These are phyloP conservation scores for Pichia sp. DNA, from an alignment of 1,139 yeast species.

Conservation along the genomic window DNA sequence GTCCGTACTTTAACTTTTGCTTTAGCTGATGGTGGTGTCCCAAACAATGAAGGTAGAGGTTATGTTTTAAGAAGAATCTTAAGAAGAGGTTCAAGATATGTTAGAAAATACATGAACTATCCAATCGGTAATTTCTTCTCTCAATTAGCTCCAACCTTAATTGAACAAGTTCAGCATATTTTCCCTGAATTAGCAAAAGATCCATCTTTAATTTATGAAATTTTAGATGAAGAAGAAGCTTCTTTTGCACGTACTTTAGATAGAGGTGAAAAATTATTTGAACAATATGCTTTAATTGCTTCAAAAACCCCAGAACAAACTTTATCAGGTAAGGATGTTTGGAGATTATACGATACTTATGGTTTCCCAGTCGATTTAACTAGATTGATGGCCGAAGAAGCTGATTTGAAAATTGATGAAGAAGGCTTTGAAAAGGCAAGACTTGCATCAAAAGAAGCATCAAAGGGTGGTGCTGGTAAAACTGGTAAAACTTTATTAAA, in stretches of 20 bases:
- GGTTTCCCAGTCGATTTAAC: slow-evolving; percentile 99
- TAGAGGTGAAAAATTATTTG: slow-evolving; percentile 95
- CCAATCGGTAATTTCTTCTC: slow-evolving; percentile 94
- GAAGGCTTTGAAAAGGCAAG: slow-evolving; percentile 86
- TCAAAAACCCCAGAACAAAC: slow-evolving; percentile 68
- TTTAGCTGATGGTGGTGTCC: slow-evolving; percentile 97
- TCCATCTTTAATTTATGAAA: slow-evolving; percentile 74
- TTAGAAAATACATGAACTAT: slow-evolving; percentile 90
- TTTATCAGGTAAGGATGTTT: slow-evolving; percentile 87
- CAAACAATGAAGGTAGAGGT: slow-evolving; percentile 98
- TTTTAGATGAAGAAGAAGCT: slow-evolving; percentile 90
- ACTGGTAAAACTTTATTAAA: slow-evolving; percentile 55
- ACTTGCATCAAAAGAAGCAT: slow-evolving; percentile 85
- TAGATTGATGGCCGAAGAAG: slow-evolving; percentile 97
- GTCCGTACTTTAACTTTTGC: slow-evolving; percentile 96
- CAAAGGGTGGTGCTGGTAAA: slow-evolving; percentile 71
- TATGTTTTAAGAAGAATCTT: slow-evolving; percentile 93
- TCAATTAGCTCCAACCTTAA: slow-evolving; percentile 85
- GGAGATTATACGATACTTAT: slow-evolving; percentile 98
- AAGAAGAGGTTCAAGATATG: slow-evolving; percentile 97
- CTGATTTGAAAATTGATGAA: slow-evolving; percentile 89
- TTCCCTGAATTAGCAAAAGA: slow-evolving; percentile 86
- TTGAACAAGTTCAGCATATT: slow-evolving; percentile 77
- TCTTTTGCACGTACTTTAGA: slow-evolving; percentile 93
- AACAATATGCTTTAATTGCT: slow-evolving; percentile 84